Evolutionary conservation across 768 basidiomycete species (phyloP), one percentile per base, ranked within the genome.

Genomic region (Cyclocybe cylindracea): DNA sequence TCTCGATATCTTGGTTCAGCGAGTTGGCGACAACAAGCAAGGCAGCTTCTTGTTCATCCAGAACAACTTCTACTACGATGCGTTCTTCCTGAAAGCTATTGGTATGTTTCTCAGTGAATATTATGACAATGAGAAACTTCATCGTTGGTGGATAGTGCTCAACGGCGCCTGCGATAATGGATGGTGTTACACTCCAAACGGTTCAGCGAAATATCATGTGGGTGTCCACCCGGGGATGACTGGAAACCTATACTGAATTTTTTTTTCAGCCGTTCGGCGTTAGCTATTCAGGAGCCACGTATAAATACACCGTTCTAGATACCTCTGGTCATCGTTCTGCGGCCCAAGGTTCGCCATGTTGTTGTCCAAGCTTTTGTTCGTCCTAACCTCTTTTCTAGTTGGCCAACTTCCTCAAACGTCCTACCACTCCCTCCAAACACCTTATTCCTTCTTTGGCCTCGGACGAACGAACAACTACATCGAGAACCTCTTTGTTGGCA

Each of bases 401-500:
- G 89, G 87, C 7, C 96, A 99, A 69, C 83, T 98, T 5, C 87
- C 97, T 3, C 94, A 96, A 64, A 91, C 94, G 2, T 84, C 91
- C 0, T 98, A 98, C 68, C 90, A 96, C 48, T 78, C 95, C 10
- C 79, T 98, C 8, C 83, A 87, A 48, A 87, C 92, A 1, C 97
- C 97, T 1, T 98, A 98, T 64, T 84, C 94, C 1, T 97, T 94
- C 79, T 91, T 98, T 64, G 96, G 97, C 1, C 84, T 99, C 7
- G 97, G 96, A 0, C 85, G 97, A 38, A 98, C 95, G 11, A 99
- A 99, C 70, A 99, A 99, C 67, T 99, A 99, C 71, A 94, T 99
- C 62, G 97, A 99, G 78, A 98, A 98, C 67, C 79, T 99, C 2
- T 97, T 97, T 66, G 91, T 98, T 14, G 97, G 97, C 11, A 87